phyloP scores from a whole-genome alignment of 805 yeast genomes.

The Pichia membranifaciens region DNA sequence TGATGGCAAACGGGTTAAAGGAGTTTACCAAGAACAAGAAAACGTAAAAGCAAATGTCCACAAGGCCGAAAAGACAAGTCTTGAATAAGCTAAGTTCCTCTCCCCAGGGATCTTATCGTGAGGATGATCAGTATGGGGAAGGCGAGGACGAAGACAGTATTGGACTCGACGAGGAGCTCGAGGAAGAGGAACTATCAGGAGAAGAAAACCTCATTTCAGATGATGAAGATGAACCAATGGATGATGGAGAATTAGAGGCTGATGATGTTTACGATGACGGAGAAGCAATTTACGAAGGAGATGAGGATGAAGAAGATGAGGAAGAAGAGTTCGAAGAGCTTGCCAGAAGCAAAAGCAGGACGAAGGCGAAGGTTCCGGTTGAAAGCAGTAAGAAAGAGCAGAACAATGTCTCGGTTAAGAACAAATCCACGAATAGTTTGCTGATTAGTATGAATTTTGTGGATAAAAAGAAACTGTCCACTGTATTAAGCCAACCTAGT shows the following conservation, averaged over 20 bases:
- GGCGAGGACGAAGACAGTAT: not conserved
- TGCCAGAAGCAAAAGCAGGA: not conserved
- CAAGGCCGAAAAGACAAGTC: not conserved
- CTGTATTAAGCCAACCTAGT: not conserved
- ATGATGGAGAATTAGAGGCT: conserved; percentile 21
- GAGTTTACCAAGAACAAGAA: too few relatives aligned
- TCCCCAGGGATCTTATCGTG: not conserved
- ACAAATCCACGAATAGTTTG: too few relatives aligned
- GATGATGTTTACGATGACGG: conserved; percentile 7
- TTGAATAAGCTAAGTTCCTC: not conserved
- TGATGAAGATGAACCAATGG: conserved; percentile 18
- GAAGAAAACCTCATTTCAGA: conserved; percentile 15
- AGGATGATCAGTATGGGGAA: not conserved
- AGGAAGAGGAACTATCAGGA: not conserved
- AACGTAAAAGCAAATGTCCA: not conserved
- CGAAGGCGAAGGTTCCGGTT: too few relatives aligned
- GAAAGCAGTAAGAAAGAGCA: too few relatives aligned
- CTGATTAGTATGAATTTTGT: conserved; percentile 14
- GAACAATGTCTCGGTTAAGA: too few relatives aligned
- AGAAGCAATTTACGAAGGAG: conserved; percentile 9
- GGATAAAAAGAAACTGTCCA: conserved; percentile 15
- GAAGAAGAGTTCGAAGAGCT: conserved; percentile 4
- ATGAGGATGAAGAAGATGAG: conserved; percentile 15
- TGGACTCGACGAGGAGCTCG: not conserved
- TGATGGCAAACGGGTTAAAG: too few relatives aligned